Base-by-base conservation (phyloP, 257 asterid species). In the Scutellaria baicalensis region DNA sequence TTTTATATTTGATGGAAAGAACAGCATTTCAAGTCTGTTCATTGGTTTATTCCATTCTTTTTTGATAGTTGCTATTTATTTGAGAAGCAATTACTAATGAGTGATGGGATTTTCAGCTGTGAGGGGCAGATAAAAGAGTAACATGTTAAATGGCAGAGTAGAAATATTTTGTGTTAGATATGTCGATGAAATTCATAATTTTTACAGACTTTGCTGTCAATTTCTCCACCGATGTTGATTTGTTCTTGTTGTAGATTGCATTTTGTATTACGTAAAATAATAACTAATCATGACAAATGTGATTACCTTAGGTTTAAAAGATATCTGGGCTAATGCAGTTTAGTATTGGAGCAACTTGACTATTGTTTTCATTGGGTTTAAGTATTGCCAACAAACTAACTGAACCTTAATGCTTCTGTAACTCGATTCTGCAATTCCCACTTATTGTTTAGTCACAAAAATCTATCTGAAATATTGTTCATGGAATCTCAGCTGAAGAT, bases 401-500 rank as follows among this genome's bases (percentile, higher is more conserved):
- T 3, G 16, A 54, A 44, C 27, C 69, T 51, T 52, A 47, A 44
- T 18, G 4, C 44, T 18, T 68, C 6, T 20, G 11, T 36, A 36
- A 16, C 16, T 47, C 27, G 63, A 27, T 57, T 71, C 54, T 48
- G 58, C 44, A 36, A 47, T 39, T 61, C 56, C 6, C 72, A 10
- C 50, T 20, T 40, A 31, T 64, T 47, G 27, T 36, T 75, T 33
- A 47, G 27, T 52, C 40, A 13, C 51, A 65, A 48, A 49, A 48
- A n/a, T 61, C 40, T 62, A 33, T 45, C 75, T 84, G 75, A 78
- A 67, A 66, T 69, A 68, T 66, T 65, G 66, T 9, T 68, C 54
- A 18, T 81, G 71, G 68, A 71, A 64, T 78, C 69, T 68, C 89
- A 94, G 99, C 85, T 94, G 78, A 94, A 84, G 87, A 77, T 91